Evolutionary conservation across 345 rosid species (phyloP), one percentile per base, ranked within the genome.

Genomic region (Firmiana major): DNA sequence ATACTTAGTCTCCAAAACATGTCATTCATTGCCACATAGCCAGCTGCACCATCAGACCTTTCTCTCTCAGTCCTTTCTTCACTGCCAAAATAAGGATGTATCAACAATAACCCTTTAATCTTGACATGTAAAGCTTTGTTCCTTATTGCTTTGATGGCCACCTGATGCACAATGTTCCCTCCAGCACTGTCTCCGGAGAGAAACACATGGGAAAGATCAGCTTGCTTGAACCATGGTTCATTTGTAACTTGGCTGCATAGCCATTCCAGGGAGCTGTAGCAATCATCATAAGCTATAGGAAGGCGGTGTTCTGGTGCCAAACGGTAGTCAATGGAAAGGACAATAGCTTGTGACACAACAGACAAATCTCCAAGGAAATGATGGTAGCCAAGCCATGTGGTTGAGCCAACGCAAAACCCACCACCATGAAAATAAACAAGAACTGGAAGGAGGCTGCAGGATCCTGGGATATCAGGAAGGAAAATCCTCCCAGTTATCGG

Each of bases 371-470:
- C 91, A 12, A 91, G 88, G 81, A 89, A 91, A 49, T 82, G 85
- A 63, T 88, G 93, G 88, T 86, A 91, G 16, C 93, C 95, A 13
- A 80, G 65, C 93, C 91, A 89, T 0, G 87, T 82, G 63, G 90
- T 89, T 15, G 89, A 89, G 70, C 91, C 88, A 65, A 88, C 79
- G 84, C 88, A 89, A 66, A 91, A 89, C 3, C 90, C 91, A 26
- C 93, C 95, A 24, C 95, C 95, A 22, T 91, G 95, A 46, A 86
- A 91, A 60, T 89, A 91, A 73, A 88, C 84, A 62, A 88, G 9
- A 53, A 89, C 63, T 0, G 95, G 90, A 64, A 85, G 82, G 59
- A 0, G 46, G 31, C 7, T 48, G 4, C 24, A 1, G 6, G 82
- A 72, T 15, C 15, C 55, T 8, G 63, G 51, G 57, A 49, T 48